phyloP scores from a whole-genome alignment of 2,329 filamentous ascomycete species.

The Colletotrichum phormii region DNA sequence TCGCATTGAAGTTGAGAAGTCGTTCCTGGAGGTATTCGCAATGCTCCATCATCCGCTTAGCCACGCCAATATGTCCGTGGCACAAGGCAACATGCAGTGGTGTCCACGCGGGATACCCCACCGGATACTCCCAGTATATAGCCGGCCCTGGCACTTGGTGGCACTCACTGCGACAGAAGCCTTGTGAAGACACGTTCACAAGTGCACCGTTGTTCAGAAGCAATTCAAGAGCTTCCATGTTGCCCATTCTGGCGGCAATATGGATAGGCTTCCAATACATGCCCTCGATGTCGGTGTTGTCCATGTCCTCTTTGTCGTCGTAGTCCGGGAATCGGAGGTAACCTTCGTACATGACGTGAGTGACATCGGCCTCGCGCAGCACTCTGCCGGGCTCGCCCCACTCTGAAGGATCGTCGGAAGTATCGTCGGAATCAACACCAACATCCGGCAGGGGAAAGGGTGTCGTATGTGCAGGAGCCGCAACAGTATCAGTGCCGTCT shows the following conservation, averaged over 20 bases:
- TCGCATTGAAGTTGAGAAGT: not conserved
- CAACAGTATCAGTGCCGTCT: not conserved
- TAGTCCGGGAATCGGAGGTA: not conserved
- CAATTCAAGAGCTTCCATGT: not conserved
- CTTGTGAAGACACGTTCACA: not conserved
- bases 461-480: too few relatives aligned
- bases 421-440: not conserved
- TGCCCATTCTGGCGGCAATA: not conserved
- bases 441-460: not conserved
- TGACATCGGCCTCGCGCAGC: not conserved
- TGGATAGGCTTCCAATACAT: constrained; percentile 3
- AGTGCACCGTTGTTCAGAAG: not conserved
- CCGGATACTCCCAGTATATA: not conserved
- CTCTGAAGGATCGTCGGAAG: not conserved
- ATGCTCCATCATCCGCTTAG: not conserved
- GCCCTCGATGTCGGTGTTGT: not conserved
- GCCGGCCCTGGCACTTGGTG: not conserved
- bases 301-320: not conserved
- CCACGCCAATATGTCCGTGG: not conserved
- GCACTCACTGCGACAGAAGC: not conserved
- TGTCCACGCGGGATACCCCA: not conserved
- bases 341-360: not conserved
- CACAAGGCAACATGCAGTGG: constrained; percentile 5
- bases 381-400: not conserved
- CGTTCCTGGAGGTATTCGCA: not conserved